Base-by-base conservation (phyloP, 2,329 filamentous ascomycete genomes). In the Orbilia brochopaga region DNA sequence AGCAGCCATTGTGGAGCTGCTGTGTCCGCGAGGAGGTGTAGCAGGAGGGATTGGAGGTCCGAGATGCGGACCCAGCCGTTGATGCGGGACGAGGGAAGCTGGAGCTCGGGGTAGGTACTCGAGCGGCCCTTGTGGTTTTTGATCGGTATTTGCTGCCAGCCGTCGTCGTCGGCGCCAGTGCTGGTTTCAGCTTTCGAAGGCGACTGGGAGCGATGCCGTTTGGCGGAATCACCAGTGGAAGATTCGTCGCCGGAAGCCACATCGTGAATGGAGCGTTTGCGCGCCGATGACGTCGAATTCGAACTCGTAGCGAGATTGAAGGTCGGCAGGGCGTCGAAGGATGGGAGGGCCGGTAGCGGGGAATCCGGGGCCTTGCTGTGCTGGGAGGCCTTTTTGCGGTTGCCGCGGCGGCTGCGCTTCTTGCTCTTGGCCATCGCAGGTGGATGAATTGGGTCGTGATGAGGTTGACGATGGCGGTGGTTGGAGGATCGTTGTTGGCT, bases 1-100 rank as follows among this genome's bases (percentile, higher is more conserved):
- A 84, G 83, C 50, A 89, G 82, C 85, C 87, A 90, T 75, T 87
- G 85, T 13, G 87, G 87, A 1, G 85, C 83, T 1, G 83, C 77
- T 11, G 87, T 87, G 77, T 90, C 87, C 73, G 87, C 86, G 66
- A 88, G 85, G 66, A 90, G 83, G 78, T 89, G 90, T 10, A 88
- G 81, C 24, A 88, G 82, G 48, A 90, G 80, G 73, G 85, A 85
- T 76, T 88, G 86, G 58, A 90, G 78, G 73, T 87, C 85, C 69
- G 83, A 84, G 51, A 89, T 81, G 73, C 85, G 85, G 78, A 89
- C 84, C 79, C 85, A 86, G 73, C 83, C 82, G 75, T 87, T 83
- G 5, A 90, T 81, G 75, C 85, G 84, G 30, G 74, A 69, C 8
- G 75, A 74, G 24, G 74, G 73, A 13, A 76, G 30, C 15, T 44